Evolutionary conservation across 1,284 basidiomycete species (phyloP), one percentile per base, ranked within the genome.

Genomic region (Ganoderma boninense): DNA sequence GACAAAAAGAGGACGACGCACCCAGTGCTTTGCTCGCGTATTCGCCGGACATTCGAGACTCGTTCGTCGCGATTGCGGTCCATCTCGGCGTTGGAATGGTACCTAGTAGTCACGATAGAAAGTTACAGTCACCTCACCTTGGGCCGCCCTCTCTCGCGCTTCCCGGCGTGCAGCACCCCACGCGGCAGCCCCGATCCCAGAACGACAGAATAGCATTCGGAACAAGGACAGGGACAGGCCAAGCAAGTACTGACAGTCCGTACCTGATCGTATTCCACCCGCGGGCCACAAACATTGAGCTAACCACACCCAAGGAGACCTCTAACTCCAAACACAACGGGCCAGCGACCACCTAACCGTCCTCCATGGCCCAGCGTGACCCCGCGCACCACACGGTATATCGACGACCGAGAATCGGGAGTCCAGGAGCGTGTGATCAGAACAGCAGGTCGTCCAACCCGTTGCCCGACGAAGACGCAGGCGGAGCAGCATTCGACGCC

Each of bases 371-470:
- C 54, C 29, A 32, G 54, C 10, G 52, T 56, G 52, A 56, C 26
- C 26, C 62, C 42, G 18, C 70, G 49, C 59, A 14, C 62, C 23
- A 64, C 64, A 63, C 64, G 54, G 54, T 57, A 56, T 56, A 32
- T 46, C 46, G 44, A 46, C 20, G 6, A n/a, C 14, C 49, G n/a
- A 26, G 49, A 23, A 52, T 52, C 49, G 49, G 2, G 26, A 60
- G 49, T 62, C 61, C 16, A 46, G 43, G 23, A 64, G 70, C 73
- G 43, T n/a, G n/a, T n/a, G 29, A 65, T 71, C 73, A 82, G 71
- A 82, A 77, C 69, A 82, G 74, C 60, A 82, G 71, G 70, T 82
- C 81, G 52, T 82, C 81, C n/a, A 79, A 35, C 26, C 75, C 80
- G 23, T 74, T 74, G 29, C 73, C 74, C 7, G 60, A 62, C 60